Evolutionary conservation across 108 stramenopile genomes (phyloP), one percentile per base, ranked within the genome.

Genomic region (Cyclostephanos tholiformis): DNA sequence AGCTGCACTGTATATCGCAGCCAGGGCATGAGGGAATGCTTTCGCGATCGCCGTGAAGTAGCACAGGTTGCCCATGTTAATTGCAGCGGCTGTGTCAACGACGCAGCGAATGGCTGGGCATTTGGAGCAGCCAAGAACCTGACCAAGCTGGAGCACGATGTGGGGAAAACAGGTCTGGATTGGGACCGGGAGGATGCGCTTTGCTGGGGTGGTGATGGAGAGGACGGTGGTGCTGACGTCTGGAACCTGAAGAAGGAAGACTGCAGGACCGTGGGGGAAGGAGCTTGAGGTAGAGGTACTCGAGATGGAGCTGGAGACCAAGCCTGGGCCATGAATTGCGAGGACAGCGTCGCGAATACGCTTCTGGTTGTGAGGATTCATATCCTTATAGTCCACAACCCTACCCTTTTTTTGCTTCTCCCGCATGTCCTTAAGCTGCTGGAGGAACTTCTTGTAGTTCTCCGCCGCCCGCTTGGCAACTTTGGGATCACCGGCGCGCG

Each of bases 11-110:
- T 27, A 30, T 1, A 67, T 38, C 49, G 12, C 35, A 9, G 27
- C 52, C 2, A 67, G 23, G 35, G 8, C 30, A 39, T 65, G 64
- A 1, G 64, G 64, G 64, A 23, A 65, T 43, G 8, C 8, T 44
- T 22, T 49, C 2, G 64, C 64, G 23, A 65, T 22, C 4, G n/a
- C 46, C 9, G 44, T 3, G 19, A 46, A 11, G 26, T 48, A 65
- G n/a, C 25, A 11, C 8, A 49, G 27, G 8, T 48, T 46, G 23
- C 48, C 65, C 0, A 49, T 66, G 23, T n/a, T 46, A 13, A 65
- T 10, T 10, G 44, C 39, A 4, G 64, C 64, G 6, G 64, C 64
- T 12, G 64, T 65, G 8, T 57, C 56, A 22, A 57, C 23, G 23
- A 57, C 25, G 23, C 23, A 22, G 23, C 23, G 25, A 8, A 57